phyloP scores from a whole-genome alignment of 1,139 yeast genomes.

The Debaryomycetaceae sp. region DNA sequence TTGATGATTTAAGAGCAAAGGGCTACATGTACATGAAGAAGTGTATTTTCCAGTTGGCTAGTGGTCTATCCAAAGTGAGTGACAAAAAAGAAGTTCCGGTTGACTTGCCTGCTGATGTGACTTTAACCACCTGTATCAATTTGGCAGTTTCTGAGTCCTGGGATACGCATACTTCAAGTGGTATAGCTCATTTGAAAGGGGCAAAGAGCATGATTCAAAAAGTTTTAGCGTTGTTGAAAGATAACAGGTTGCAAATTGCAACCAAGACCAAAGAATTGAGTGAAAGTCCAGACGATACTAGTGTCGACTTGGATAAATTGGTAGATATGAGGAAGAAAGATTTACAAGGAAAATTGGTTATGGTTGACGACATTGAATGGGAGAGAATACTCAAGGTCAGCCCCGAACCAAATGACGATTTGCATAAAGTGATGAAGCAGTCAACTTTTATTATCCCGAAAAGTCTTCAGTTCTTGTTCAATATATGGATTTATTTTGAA shows the following conservation, averaged over 20 bases:
- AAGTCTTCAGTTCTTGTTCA: conserved; percentile 53
- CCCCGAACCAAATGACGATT: conserved; percentile 7
- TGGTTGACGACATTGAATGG: conserved; percentile 37
- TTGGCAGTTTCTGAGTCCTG: conserved; percentile 66
- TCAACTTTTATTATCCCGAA: conserved; percentile 27
- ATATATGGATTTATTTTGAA: conserved; percentile 64
- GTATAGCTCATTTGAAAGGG: conserved; percentile 65
- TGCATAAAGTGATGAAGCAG: conserved; percentile 1
- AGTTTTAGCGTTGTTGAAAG: conserved; percentile 32
- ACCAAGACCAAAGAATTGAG: conserved; percentile 12
- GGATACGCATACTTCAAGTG: conserved; percentile 64
- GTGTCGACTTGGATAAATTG: conserved; percentile 12
- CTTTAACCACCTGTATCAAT: conserved; percentile 60
- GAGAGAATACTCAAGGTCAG: conserved; percentile 20
- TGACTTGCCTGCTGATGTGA: conserved; percentile 60
- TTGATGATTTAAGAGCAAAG: conserved; percentile 38
- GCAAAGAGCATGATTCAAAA: conserved; percentile 60
- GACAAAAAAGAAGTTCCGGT: conserved; percentile 12
- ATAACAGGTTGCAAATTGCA: conserved; percentile 18
- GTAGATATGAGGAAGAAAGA: conserved; percentile 13
- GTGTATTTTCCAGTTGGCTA: conserved; percentile 56
- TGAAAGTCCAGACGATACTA: conserved; percentile 9
- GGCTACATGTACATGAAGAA: conserved; percentile 59
- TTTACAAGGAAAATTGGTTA: conserved; percentile 25
- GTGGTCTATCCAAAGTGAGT: conserved; percentile 43